Percentiles rank a stretch among this genome's conserved stretches.
Conservation (phyloP, 1,139 yeast genomes). For the Yamadazyma aaseri region DNA sequence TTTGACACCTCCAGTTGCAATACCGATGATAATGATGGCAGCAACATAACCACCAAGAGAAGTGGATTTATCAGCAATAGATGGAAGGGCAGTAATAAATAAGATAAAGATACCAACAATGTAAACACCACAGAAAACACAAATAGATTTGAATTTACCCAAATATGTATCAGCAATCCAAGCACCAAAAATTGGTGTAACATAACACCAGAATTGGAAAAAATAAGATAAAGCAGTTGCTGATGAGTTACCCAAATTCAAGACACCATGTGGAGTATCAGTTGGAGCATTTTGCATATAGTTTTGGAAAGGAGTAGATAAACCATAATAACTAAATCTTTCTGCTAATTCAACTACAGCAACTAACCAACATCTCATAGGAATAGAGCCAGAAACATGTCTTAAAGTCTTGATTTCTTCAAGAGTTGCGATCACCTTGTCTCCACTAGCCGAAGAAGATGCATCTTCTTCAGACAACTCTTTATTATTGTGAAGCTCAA, state of each 20-base stretch:
- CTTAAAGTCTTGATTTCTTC: conserved; percentile 40
- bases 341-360: conserved; percentile 81
- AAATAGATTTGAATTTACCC: conserved; percentile 73
- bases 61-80: conserved; percentile 48
- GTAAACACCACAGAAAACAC: conserved; percentile 59
- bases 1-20: conserved; percentile 83
- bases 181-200: conserved; percentile 79
- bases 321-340: conserved; percentile 82
- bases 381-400: conserved; percentile 42
- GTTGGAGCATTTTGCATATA: conserved; percentile 61
- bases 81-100: conserved; percentile 71
- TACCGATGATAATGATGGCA: conserved; percentile 66
- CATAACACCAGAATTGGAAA: conserved; percentile 81
- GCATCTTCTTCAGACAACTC: conserved; percentile 3
- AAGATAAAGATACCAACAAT: conserved; percentile 62
- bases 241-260: conserved; percentile 58
- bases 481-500: conserved; percentile 3
- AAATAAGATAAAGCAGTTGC: conserved; percentile 77
- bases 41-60: conserved; percentile 54
- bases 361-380: conserved; percentile 61
- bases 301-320: conserved; percentile 74
- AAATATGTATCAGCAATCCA: conserved; percentile 70
- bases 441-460: conserved; percentile 16
- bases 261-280: conserved; percentile 56
- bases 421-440: conserved; percentile 32